A percentile compares a stretch with the other conserved stretches of the same genome.
Evolutionary conservation across 257 asterid genomes (phyloP).

Genomic region (Petrea volubilis): DNA sequence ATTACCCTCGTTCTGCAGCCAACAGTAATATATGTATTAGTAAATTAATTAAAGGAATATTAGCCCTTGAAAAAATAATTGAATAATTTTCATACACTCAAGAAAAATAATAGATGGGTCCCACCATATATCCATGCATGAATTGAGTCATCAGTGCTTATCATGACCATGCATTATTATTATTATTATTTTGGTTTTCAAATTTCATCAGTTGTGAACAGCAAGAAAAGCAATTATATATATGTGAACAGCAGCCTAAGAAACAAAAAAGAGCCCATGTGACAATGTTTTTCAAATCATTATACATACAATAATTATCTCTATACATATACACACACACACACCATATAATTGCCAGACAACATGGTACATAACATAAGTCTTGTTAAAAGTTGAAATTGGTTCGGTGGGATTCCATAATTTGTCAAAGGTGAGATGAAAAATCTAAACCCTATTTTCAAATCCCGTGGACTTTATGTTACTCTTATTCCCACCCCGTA

Average conservation of each 20-base stretch:
- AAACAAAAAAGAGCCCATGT: constrained; percentile 25
- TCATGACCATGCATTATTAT: not conserved
- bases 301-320: too few species aligned
- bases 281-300: not conserved
- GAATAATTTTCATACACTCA: too few species aligned
- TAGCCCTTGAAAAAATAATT: constrained; percentile 1
- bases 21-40: too few species aligned
- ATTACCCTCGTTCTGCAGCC: not conserved
- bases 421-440: not conserved
- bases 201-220: not conserved
- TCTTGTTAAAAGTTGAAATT: not conserved
- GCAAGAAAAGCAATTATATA: not conserved
- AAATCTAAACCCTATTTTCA: too few species aligned
- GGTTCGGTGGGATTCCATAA: not conserved
- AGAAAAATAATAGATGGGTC: constrained; percentile 16
- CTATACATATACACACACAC: not conserved
- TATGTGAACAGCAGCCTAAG: too few species aligned
- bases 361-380: not conserved
- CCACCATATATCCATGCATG: constrained; percentile 29
- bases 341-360: not conserved
- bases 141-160: not conserved
- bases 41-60: constrained; percentile 4
- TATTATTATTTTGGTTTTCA: not conserved
- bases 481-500: too few species aligned
- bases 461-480: too few species aligned